phyloP scores from a whole-genome alignment of 176 grass and related monocot species.

The Lolium multiflorum region DNA sequence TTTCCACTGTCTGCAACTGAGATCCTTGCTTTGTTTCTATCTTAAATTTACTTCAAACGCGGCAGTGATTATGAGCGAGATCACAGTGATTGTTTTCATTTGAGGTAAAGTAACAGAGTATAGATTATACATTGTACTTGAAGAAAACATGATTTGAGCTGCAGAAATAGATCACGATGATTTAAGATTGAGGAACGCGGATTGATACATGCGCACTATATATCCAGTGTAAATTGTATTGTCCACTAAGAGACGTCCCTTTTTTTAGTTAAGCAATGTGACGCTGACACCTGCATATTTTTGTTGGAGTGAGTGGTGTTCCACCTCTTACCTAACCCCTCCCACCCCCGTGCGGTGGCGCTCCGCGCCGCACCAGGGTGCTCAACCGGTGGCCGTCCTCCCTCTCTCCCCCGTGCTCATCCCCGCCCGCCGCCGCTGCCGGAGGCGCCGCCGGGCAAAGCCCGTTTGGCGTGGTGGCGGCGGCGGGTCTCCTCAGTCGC shows the following conservation, averaged over 20 bases:
- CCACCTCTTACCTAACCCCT: too few species aligned
- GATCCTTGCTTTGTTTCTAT: conserved; percentile 33
- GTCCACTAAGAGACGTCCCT: conserved; percentile 33
- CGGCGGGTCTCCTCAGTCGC: too few species aligned
- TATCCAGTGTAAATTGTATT: conserved; percentile 29
- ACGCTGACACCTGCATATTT: not conserved
- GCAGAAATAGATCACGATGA: conserved; percentile 16
- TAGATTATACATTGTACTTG: not conserved
- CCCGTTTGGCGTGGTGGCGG: too few species aligned
- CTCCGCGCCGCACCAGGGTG: too few species aligned
- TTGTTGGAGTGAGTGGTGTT: too few species aligned
- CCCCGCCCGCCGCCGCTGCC: too few species aligned
- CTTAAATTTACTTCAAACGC: conserved; percentile 26
- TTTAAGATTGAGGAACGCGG: conserved; percentile 18
- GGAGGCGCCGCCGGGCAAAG: too few species aligned
- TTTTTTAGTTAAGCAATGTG: not conserved
- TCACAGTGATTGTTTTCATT: conserved; percentile 39
- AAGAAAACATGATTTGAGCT: conserved; percentile 42
- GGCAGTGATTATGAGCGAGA: conserved; percentile 29
- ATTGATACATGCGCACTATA: not conserved
- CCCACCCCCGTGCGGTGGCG: too few species aligned
- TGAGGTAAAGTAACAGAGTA: not conserved
- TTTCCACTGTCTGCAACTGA: conserved; percentile 16
- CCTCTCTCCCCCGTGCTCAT: too few species aligned
- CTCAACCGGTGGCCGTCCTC: too few species aligned